Conservation (phyloP, 768 basidiomycete species). For the Leccinum ochraceum region DNA sequence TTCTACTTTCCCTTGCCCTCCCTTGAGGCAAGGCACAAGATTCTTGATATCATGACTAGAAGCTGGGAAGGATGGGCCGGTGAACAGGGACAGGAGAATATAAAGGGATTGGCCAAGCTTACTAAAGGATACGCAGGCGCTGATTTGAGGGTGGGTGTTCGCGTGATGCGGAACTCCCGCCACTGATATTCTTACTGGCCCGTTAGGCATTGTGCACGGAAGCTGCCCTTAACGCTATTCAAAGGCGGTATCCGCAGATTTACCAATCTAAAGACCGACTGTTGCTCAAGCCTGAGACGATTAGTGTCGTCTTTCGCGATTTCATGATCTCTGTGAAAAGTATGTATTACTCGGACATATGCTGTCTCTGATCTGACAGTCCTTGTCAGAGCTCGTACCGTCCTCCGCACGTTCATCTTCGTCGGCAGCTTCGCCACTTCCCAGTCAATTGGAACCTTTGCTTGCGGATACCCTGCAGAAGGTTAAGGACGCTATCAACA, state of each 20-base stretch:
- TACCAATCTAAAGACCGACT: constrained; percentile 90
- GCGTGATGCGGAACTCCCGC: background rate
- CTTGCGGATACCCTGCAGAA: constrained; percentile 66
- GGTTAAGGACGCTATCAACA: constrained; percentile 70
- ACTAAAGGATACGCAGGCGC: constrained; percentile 99
- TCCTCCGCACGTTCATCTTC: constrained; percentile 92
- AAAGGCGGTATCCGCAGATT: constrained; percentile 94
- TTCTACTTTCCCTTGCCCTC: constrained; percentile 96
- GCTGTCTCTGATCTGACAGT: constrained; percentile 6
- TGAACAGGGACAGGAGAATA: constrained; percentile 46
- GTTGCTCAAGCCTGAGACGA: constrained; percentile 81
- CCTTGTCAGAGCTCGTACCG: constrained; percentile 77
- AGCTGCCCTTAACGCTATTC: constrained; percentile 94
- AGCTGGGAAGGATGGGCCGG: constrained; percentile 86
- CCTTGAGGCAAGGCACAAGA: constrained; percentile 81
- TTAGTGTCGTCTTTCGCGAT: constrained; percentile 81
- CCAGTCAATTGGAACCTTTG: constrained; percentile 79
- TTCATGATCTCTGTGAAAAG: constrained; percentile 98
- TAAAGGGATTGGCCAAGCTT: constrained; percentile 74
- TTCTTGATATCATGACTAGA: constrained; percentile 85
- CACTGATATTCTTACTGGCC: constrained; percentile 4
- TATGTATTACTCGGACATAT: constrained; percentile 38
- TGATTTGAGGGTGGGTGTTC: constrained; percentile 76
- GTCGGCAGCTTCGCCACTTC: constrained; percentile 82
- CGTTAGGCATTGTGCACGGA: constrained; percentile 90